Evolutionary conservation across 192 early-diverging fungal species (phyloP).

Genomic region (Chytriomyces sp.): DNA sequence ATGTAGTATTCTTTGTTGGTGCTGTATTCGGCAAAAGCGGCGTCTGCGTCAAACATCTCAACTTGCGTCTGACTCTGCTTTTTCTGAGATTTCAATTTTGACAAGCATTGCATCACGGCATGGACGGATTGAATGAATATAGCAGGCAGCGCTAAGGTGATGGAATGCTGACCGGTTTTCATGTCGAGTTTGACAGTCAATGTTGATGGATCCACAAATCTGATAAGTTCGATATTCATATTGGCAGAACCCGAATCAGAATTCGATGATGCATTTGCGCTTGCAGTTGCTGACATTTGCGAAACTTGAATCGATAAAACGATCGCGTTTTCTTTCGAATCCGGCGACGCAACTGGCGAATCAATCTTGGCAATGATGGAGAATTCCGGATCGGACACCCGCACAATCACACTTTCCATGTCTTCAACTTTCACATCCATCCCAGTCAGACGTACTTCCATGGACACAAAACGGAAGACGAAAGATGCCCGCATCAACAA

Average conservation of each 20-base stretch:
- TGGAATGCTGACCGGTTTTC: slow-evolving; percentile 1
- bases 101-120: not conserved
- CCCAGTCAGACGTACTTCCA: not conserved
- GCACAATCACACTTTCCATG: not conserved
- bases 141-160: slow-evolving; percentile 6
- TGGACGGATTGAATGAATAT: slow-evolving; percentile 8
- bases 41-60: not conserved
- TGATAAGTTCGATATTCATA: not conserved
- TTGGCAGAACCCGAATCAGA: too few relatives aligned
- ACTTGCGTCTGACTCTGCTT: not conserved
- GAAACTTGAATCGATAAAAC: not conserved
- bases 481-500: not conserved
- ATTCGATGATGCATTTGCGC: not conserved
- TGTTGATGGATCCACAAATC: not conserved
- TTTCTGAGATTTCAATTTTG: not conserved
- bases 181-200: slow-evolving; percentile 6
- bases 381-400: not conserved
- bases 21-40: slow-evolving; percentile 12
- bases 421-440: too few relatives aligned
- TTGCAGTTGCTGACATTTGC: not conserved
- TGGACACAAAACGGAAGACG: not conserved
- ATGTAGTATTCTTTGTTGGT: slow-evolving; percentile 21
- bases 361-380: not conserved
- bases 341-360: not conserved
- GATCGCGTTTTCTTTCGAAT: not conserved